These are phyloP conservation scores for Sclerotinia trifoliorum DNA, from an alignment of 2,329 filamentous ascomycete genomes.

Conservation along the genomic window DNA sequence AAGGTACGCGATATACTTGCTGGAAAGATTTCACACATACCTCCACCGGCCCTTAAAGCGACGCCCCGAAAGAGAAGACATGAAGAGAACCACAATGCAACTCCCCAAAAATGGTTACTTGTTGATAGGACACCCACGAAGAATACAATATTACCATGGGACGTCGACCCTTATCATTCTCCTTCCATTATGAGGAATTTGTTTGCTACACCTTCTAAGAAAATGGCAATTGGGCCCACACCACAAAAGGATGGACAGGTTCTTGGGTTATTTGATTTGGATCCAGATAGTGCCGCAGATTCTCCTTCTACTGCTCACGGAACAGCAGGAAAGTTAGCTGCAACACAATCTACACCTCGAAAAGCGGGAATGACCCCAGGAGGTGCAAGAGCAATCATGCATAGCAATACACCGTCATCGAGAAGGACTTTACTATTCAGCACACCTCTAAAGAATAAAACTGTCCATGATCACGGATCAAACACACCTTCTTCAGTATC, in stretches of 20 bases:
- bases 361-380: constrained; percentile 23
- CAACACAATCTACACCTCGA: constrained; percentile 44
- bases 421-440: constrained; percentile 64
- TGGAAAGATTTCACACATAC: constrained; percentile 49
- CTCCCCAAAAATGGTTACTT: constrained; percentile 53
- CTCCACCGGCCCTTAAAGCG: constrained; percentile 35
- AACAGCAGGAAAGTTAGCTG: constrained; percentile 22
- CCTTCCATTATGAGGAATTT: constrained; percentile 57
- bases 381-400: constrained; percentile 23
- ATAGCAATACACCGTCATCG: constrained; percentile 47
- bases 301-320: constrained; percentile 24
- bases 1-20: constrained; percentile 59
- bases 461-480: constrained; percentile 42
- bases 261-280: constrained; percentile 73
- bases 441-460: constrained; percentile 58
- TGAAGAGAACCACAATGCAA: constrained; percentile 43
- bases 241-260: constrained; percentile 77
- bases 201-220: constrained; percentile 55
- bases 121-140: constrained; percentile 49
- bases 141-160: constrained; percentile 38
- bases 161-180: constrained; percentile 51
- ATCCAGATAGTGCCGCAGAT: constrained; percentile 51
- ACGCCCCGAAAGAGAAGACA: constrained; percentile 43
- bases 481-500: constrained; percentile 53
- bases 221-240: constrained; percentile 70